A percentile compares a stretch with the other conserved stretches of the same genome.
These are phyloP conservation scores for Diaporthe batatas DNA, from an alignment of 2,329 filamentous ascomycete genomes.

Conservation along the genomic window DNA sequence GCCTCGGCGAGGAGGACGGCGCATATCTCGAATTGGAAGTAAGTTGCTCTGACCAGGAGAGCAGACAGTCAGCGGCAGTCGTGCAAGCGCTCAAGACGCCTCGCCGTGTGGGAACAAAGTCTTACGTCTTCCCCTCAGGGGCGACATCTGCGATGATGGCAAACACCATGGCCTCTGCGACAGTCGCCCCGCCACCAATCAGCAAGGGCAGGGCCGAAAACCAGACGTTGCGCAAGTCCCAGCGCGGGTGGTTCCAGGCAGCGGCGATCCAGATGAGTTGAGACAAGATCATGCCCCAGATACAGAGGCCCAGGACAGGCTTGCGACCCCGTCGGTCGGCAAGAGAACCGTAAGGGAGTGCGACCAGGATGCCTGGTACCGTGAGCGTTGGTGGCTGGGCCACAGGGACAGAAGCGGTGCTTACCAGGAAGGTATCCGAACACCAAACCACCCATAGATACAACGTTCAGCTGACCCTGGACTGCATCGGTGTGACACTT, in stretches of 20 bases:
- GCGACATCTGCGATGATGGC: slow-evolving; percentile 32
- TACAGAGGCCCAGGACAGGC: slow-evolving; percentile 13
- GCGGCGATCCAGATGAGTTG: slow-evolving; percentile 27
- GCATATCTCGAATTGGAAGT: slow-evolving; percentile 36
- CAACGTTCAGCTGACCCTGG: slow-evolving; percentile 22
- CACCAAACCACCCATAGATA: slow-evolving; percentile 15
- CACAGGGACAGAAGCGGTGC: background rate
- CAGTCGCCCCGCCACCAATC: slow-evolving; percentile 32
- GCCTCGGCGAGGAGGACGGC: slow-evolving; percentile 35
- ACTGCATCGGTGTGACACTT: slow-evolving; percentile 4
- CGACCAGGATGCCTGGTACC: slow-evolving; percentile 18
- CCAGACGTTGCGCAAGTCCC: slow-evolving; percentile 29
- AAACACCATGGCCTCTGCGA: slow-evolving; percentile 37
- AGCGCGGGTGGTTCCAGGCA: slow-evolving; percentile 12
- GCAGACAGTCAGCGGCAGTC: background rate
- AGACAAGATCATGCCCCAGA: slow-evolving; percentile 33
- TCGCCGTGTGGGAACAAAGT: rapidly evolving
- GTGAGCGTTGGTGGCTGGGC: background rate
- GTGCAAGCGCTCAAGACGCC: too few relatives aligned
- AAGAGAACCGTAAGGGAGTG: slow-evolving; percentile 16
- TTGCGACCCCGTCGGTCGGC: slow-evolving; percentile 31
- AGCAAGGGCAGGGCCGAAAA: slow-evolving; percentile 4
- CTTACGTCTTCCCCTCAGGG: slow-evolving; percentile 31
- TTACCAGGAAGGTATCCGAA: slow-evolving; percentile 35
- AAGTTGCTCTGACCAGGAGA: slow-evolving; percentile 4